Percentiles rank a stretch among this genome's conserved stretches.
These are phyloP conservation scores for Davidsoniella neocaledoniae DNA, from an alignment of 2,329 filamentous ascomycete species.

Conservation along the genomic window DNA sequence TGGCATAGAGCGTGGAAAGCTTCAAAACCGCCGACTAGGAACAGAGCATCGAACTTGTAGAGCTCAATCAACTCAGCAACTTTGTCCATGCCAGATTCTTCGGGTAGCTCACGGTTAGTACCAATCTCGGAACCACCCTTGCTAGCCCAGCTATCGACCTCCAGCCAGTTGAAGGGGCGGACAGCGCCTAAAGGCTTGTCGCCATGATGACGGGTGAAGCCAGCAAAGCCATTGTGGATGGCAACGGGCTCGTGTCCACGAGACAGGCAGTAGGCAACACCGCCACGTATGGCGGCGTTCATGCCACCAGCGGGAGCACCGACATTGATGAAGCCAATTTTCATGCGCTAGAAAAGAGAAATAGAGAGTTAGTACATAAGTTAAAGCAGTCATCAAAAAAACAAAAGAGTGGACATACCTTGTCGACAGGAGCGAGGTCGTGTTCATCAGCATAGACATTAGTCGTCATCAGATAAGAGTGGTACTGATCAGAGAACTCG, in stretches of 20 bases:
- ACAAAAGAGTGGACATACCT: slow-evolving; percentile 32
- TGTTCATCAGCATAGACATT: slow-evolving; percentile 56
- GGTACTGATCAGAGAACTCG: slow-evolving; percentile 86
- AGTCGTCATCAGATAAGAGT: slow-evolving; percentile 80
- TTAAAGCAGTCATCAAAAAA: not conserved
- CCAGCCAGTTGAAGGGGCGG: slow-evolving; percentile 75
- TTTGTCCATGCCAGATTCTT: slow-evolving; percentile 64
- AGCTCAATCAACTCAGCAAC: slow-evolving; percentile 71
- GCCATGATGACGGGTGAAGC: slow-evolving; percentile 75
- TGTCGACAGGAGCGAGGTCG: slow-evolving; percentile 45
- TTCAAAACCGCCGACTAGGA: slow-evolving; percentile 89
- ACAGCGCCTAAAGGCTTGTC: slow-evolving; percentile 72
- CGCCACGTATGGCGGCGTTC: slow-evolving; percentile 89
- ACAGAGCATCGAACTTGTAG: slow-evolving; percentile 80
- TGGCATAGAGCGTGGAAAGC: slow-evolving; percentile 86
- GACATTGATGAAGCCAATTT: slow-evolving; percentile 89
- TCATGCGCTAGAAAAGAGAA: slow-evolving; percentile 39
- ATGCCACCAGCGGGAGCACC: slow-evolving; percentile 94
- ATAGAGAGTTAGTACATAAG: not conserved
- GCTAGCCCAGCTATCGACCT: slow-evolving; percentile 89
- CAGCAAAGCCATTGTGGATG: slow-evolving; percentile 93
- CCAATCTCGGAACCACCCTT: slow-evolving; percentile 96
- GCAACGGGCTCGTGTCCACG: slow-evolving; percentile 85
- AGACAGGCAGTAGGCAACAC: slow-evolving; percentile 80
- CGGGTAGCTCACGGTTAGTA: slow-evolving; percentile 84